Evolutionary conservation across 2,329 filamentous ascomycete genomes (phyloP).

Genomic region (Thielaviopsis cerberus): DNA sequence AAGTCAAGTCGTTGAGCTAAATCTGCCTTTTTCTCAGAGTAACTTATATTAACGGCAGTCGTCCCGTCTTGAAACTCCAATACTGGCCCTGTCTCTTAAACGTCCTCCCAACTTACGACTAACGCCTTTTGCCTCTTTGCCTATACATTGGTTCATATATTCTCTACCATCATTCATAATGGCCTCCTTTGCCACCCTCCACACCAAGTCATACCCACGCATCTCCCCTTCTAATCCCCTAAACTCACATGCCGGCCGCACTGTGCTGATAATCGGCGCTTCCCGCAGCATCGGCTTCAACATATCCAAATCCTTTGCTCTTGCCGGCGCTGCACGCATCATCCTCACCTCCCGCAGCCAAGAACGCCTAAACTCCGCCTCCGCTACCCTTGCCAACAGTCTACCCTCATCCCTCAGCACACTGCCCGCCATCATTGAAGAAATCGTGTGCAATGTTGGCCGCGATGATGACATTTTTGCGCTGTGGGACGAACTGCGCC

Average conservation of each 20-base stretch:
- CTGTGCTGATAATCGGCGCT: constrained; percentile 49
- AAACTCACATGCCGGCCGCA: constrained; percentile 25
- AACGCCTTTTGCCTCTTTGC: neutral
- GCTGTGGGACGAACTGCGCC: constrained; percentile 18
- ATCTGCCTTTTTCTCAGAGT: no score
- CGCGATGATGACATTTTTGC: constrained; percentile 12
- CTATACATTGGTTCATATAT: neutral
- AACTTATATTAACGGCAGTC: no score
- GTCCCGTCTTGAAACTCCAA: no score
- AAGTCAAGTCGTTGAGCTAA: no score
- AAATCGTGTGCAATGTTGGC: constrained; percentile 15
- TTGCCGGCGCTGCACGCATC: constrained; percentile 21
- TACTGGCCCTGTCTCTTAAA: neutral
- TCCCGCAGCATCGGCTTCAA: constrained; percentile 46
- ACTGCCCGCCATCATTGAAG: constrained; percentile 12
- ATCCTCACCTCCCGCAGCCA: constrained; percentile 23
- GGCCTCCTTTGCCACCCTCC: constrained; percentile 12
- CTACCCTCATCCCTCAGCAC: neutral
- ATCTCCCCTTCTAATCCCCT: constrained; percentile 21
- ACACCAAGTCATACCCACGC: constrained; percentile 20
- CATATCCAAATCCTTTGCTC: constrained; percentile 37
- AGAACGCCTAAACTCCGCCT: constrained; percentile 15
- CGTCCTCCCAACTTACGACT: neutral
- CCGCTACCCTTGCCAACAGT: constrained; percentile 12
- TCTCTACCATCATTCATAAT: neutral